Conservation (phyloP, 2,329 filamentous ascomycete species). For the Mollisiaceae sp. region DNA sequence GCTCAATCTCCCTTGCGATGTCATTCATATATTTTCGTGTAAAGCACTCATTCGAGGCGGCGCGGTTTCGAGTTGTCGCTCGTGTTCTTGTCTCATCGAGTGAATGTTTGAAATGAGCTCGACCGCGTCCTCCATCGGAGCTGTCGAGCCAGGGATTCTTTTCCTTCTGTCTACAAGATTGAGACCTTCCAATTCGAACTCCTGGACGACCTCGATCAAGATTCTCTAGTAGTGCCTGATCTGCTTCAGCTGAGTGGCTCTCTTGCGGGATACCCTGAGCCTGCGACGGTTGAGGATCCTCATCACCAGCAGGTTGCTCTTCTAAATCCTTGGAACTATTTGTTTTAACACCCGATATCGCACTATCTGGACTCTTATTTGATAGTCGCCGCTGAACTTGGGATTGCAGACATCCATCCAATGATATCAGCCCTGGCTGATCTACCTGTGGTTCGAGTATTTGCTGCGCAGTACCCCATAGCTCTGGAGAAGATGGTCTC, state of each 20-base stretch:
- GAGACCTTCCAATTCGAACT: background rate
- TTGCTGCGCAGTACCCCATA: background rate
- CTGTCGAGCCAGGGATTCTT: background rate
- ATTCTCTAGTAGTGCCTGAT: background rate
- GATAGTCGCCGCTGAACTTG: background rate
- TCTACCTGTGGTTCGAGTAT: background rate
- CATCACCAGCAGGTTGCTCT: background rate
- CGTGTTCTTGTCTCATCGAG: background rate
- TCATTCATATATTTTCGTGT: background rate
- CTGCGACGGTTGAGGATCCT: background rate
- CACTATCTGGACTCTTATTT: conserved; percentile 1
- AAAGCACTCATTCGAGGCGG: background rate
- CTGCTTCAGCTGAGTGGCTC: background rate
- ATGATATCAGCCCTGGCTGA: background rate
- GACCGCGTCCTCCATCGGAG: background rate
- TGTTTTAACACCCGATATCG: background rate
- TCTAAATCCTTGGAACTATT: background rate
- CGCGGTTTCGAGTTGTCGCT: background rate
- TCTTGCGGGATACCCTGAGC: background rate
- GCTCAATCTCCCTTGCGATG: background rate
- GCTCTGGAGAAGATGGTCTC: background rate
- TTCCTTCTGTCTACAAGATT: background rate
- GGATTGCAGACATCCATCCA: background rate
- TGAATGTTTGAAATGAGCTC: background rate
- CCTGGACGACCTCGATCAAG: background rate